Evolutionary conservation across 306 rosid genomes (phyloP).

Genomic region (Amphicarpaea edgeworthii): DNA sequence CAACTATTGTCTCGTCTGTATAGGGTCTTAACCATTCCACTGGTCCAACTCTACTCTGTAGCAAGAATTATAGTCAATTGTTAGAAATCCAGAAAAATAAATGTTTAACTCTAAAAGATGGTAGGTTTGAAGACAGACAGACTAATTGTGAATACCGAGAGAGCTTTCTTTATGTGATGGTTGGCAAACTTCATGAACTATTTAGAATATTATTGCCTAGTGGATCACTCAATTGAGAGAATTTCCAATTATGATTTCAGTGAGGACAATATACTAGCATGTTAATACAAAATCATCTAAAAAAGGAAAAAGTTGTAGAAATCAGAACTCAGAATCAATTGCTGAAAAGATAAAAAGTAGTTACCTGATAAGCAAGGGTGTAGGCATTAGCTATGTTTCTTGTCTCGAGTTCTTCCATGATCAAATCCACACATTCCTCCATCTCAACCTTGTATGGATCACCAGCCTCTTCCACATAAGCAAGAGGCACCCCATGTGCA

Average conservation of each 20-base stretch:
- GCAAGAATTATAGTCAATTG: constrained; percentile 35
- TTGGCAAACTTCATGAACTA: neutral
- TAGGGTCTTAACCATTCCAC: constrained; percentile 92
- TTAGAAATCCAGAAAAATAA: constrained; percentile 22
- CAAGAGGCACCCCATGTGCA: constrained; percentile 92
- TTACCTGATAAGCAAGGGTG: constrained; percentile 91
- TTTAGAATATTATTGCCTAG: neutral
- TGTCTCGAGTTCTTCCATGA: constrained; percentile 85
- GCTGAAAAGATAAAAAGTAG: neutral
- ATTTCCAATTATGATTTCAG: neutral
- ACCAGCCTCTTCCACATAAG: constrained; percentile 94
- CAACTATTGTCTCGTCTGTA: constrained; percentile 87
- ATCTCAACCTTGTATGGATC: constrained; percentile 95
- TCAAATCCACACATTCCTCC: constrained; percentile 91
- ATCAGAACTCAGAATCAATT: constrained; percentile 9
- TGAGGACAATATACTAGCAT: neutral
- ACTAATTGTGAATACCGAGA: neutral
- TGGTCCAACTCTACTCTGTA: constrained; percentile 94
- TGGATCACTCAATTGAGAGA: constrained; percentile 4
- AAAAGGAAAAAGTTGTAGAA: neutral
- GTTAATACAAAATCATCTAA: neutral
- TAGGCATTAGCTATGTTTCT: constrained; percentile 66
- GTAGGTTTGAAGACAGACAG: neutral
- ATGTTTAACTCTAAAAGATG: constrained; percentile 21
- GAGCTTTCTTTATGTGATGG: neutral